Conservation (phyloP, 2,329 filamentous ascomycete genomes). For the Periconia digitata region DNA sequence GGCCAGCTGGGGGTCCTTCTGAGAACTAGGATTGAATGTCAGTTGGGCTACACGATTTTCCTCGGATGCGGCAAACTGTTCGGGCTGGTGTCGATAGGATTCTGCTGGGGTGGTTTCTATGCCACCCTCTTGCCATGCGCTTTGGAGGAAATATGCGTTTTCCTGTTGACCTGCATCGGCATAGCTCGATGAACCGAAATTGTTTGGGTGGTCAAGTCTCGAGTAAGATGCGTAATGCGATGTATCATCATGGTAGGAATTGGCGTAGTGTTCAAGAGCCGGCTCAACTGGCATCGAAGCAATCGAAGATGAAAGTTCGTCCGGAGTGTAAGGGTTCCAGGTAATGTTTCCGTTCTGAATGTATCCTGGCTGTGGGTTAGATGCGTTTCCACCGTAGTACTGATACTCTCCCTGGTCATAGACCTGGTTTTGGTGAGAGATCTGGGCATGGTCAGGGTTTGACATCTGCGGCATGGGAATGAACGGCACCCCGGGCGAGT, state of each 20-base stretch:
- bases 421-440: background rate
- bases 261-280: background rate
- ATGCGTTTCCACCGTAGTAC: background rate
- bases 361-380: background rate
- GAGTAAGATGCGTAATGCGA: too few species aligned
- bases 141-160: background rate
- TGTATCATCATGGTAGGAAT: too few species aligned
- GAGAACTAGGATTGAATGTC: background rate
- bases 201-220: background rate
- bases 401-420: background rate
- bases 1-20: background rate
- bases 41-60: background rate
- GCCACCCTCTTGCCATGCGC: background rate
- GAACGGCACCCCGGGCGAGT: background rate
- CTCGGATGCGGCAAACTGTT: background rate
- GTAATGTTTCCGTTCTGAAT: conserved; percentile 1
- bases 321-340: conserved; percentile 3
- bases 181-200: background rate
- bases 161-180: background rate
- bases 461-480: background rate
- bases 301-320: conserved; percentile 1
- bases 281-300: background rate
- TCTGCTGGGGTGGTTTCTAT: background rate
- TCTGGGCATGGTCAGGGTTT: background rate
- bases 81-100: background rate